phyloP scores from a whole-genome alignment of 2,329 filamentous ascomycete genomes.

The Calonectria naviculata region DNA sequence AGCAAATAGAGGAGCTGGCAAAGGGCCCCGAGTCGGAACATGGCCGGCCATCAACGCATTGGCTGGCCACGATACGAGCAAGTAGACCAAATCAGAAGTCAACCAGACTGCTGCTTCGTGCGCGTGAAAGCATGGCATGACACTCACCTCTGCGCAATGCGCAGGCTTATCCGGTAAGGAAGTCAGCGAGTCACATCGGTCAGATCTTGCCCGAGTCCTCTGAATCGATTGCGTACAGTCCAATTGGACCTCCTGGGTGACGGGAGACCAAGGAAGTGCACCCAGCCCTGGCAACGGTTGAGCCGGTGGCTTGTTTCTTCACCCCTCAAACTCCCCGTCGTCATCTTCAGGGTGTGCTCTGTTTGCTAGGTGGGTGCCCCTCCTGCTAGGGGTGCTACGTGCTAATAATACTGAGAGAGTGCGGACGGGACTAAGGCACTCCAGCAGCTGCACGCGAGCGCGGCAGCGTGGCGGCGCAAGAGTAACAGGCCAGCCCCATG shows the following conservation, averaged over 20 bases:
- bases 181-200: constrained; percentile 15
- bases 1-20: constrained; percentile 19
- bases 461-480: constrained; percentile 18
- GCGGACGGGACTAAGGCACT: constrained; percentile 20
- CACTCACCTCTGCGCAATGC: neutral
- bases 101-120: neutral
- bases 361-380: neutral
- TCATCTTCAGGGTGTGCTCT: neutral
- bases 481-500: constrained; percentile 20
- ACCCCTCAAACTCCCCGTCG: constrained; percentile 23
- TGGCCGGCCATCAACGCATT: constrained; percentile 15
- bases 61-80: neutral
- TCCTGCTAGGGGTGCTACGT: neutral
- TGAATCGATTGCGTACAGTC: constrained; percentile 13
- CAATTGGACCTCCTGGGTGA: constrained; percentile 29
- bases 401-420: constrained; percentile 2
- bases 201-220: neutral
- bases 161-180: neutral
- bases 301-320: constrained; percentile 24
- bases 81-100: neutral
- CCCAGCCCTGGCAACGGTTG: constrained; percentile 11
- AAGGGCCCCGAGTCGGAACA: constrained; percentile 20
- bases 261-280: constrained; percentile 8
- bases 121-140: constrained; percentile 1
- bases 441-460: constrained; percentile 25